Evolutionary conservation across 192 early-diverging fungal species (phyloP).

Genomic region (Coemansia pectinata): DNA sequence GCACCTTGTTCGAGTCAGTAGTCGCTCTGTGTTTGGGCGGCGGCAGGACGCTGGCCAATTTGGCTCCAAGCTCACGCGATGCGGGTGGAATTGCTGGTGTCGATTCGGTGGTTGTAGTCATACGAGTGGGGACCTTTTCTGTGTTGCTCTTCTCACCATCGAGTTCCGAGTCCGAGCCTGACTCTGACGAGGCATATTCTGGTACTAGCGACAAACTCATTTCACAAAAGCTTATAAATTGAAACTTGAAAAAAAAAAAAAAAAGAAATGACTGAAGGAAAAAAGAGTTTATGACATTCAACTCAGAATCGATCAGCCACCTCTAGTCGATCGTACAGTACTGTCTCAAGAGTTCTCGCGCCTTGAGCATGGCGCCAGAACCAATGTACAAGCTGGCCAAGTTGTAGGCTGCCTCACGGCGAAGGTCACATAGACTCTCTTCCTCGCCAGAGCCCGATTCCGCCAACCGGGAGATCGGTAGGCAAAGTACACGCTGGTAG

Average conservation of each 20-base stretch:
- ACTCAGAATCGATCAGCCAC: neutral
- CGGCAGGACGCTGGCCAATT: constrained; percentile 37
- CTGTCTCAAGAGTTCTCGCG: constrained; percentile 68
- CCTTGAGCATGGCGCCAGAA: constrained; percentile 71
- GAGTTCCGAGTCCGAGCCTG: constrained; percentile 27
- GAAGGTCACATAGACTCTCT: constrained; percentile 47
- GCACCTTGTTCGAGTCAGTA: constrained; percentile 6
- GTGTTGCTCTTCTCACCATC: neutral
- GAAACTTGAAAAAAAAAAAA: neutral
- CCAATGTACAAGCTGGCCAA: constrained; percentile 75
- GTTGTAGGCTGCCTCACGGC: constrained; percentile 90
- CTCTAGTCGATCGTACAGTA: constrained; percentile 70
- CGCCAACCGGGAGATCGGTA: constrained; percentile 54
- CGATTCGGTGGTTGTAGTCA: neutral
- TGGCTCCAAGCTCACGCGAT: constrained; percentile 12
- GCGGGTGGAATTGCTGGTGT: neutral
- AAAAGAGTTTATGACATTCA: neutral
- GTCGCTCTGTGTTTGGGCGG: constrained; percentile 16
- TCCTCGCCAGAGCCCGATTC: constrained; percentile 4
- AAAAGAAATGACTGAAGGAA: neutral
- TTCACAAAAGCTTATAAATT: neutral
- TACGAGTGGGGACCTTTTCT: neutral
- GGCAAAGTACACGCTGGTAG: constrained; percentile 72
- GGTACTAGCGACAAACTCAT: constrained; percentile 39
- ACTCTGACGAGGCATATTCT: constrained; percentile 34